Percentiles rank a stretch among this genome's conserved stretches.
Conservation (phyloP, 805 yeast species). For the Wickerhamomyces bovis region DNA sequence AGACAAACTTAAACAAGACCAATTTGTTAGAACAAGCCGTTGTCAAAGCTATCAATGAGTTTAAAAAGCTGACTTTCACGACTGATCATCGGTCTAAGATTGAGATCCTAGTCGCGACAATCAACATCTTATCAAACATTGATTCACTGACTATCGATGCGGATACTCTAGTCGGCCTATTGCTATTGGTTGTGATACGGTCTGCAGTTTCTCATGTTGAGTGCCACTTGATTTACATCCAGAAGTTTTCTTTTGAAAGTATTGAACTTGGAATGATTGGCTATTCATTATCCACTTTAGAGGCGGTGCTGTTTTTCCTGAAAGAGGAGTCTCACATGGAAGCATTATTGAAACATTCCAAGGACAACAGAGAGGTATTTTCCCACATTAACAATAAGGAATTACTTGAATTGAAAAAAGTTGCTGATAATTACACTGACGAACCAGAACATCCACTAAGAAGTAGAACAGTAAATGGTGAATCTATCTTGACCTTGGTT, state of each 20-base stretch:
- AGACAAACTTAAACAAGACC: constrained; percentile 24
- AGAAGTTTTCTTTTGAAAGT: constrained; percentile 46
- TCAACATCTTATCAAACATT: constrained; percentile 41
- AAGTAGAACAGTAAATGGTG: constrained; percentile 51
- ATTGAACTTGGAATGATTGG: constrained; percentile 56
- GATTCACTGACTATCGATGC: constrained; percentile 54
- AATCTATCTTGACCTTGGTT: constrained; percentile 64
- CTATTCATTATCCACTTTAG: constrained; percentile 77
- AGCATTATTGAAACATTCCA: constrained; percentile 36
- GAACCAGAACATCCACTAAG: constrained; percentile 24
- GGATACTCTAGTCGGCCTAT: constrained; percentile 67
- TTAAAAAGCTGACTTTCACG: constrained; percentile 41
- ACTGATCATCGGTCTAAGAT: constrained; percentile 45
- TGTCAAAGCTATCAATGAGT: constrained; percentile 42
- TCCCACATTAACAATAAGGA: constrained; percentile 35
- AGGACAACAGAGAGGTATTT: constrained; percentile 50
- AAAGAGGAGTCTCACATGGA: constrained; percentile 31
- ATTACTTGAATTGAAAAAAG: constrained; percentile 16
- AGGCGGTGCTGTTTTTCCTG: constrained; percentile 73
- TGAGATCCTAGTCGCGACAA: constrained; percentile 42
- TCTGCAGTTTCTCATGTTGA: constrained; percentile 54
- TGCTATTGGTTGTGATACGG: constrained; percentile 65
- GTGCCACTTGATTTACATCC: constrained; percentile 60
- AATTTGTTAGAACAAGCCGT: constrained; percentile 38
- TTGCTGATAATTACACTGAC: constrained; percentile 22